phyloP scores from a whole-genome alignment of 257 asterid genomes.

The Anisodus tanguticus region DNA sequence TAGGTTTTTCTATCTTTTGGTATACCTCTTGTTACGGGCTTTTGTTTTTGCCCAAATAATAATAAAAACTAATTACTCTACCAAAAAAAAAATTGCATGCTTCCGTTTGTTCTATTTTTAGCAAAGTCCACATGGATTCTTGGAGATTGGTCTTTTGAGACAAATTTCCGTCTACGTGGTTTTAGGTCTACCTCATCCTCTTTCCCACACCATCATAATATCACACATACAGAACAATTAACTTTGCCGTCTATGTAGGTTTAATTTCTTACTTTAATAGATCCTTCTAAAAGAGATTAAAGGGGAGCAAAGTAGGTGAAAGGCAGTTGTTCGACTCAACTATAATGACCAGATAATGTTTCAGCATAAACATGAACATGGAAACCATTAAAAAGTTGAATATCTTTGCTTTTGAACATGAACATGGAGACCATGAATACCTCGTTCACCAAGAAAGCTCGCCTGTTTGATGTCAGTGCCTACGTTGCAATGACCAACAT shows the following conservation, averaged over 20 bases:
- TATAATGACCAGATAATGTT: neutral
- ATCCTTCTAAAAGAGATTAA: neutral
- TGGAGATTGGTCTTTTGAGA: conserved; percentile 12
- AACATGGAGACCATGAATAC: conserved; percentile 37
- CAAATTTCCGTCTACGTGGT: neutral
- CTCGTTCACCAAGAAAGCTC: conserved; percentile 92
- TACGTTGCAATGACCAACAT: conserved; percentile 86
- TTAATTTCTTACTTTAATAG: neutral
- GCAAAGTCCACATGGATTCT: neutral
- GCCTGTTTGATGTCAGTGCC: conserved; percentile 99
- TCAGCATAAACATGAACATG: conserved; percentile 9
- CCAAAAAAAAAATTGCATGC: neutral
- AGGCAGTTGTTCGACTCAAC: conserved; percentile 6
- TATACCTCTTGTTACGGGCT: neutral
- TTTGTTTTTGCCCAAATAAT: neutral
- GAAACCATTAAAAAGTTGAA: conserved; percentile 30
- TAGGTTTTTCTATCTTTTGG: neutral
- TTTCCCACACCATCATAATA: conserved; percentile 21
- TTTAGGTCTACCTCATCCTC: conserved; percentile 13
- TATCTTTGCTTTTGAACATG: neutral
- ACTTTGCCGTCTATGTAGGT: neutral
- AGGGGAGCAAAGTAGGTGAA: neutral
- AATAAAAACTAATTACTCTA: no score
- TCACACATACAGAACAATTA: neutral
- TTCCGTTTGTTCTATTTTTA: neutral